phyloP scores from a whole-genome alignment of 2,329 filamentous ascomycete genomes.

The Ophiocordyceps australis region DNA sequence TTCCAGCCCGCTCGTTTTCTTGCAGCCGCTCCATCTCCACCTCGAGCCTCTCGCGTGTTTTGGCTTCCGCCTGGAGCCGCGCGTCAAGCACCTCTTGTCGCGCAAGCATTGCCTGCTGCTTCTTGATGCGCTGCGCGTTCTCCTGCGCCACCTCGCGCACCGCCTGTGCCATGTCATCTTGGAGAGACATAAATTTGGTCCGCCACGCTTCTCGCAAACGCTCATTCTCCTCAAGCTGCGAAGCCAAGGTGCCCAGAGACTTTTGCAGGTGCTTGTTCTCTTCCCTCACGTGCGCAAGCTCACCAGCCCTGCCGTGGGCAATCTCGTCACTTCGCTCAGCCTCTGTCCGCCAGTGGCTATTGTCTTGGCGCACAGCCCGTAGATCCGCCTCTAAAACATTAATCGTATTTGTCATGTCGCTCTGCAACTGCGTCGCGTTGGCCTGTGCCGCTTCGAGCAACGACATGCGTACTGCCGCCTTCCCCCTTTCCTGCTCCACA shows the following conservation, averaged over 20 bases:
- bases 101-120: constrained; percentile 62
- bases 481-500: constrained; percentile 34
- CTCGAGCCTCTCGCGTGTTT: constrained; percentile 49
- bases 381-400: constrained; percentile 35
- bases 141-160: constrained; percentile 69
- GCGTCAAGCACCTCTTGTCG: constrained; percentile 66
- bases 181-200: constrained; percentile 65
- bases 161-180: constrained; percentile 70
- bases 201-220: constrained; percentile 71
- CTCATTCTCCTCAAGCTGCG: constrained; percentile 73
- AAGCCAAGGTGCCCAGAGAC: constrained; percentile 54
- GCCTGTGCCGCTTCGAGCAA: constrained; percentile 50
- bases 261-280: constrained; percentile 59
- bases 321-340: constrained; percentile 38
- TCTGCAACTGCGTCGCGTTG: constrained; percentile 32
- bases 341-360: constrained; percentile 41
- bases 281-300: constrained; percentile 26
- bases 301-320: constrained; percentile 27
- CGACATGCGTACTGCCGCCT: constrained; percentile 42
- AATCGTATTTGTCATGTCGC: constrained; percentile 36
- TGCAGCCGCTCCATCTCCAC: constrained; percentile 48
- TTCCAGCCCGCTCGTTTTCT: constrained; percentile 42
- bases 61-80: constrained; percentile 56
- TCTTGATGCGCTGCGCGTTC: constrained; percentile 60
- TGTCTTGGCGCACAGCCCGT: constrained; percentile 34